Evolutionary conservation across 2,329 filamentous ascomycete species (phyloP).

Genomic region (Talaromyces piceae): DNA sequence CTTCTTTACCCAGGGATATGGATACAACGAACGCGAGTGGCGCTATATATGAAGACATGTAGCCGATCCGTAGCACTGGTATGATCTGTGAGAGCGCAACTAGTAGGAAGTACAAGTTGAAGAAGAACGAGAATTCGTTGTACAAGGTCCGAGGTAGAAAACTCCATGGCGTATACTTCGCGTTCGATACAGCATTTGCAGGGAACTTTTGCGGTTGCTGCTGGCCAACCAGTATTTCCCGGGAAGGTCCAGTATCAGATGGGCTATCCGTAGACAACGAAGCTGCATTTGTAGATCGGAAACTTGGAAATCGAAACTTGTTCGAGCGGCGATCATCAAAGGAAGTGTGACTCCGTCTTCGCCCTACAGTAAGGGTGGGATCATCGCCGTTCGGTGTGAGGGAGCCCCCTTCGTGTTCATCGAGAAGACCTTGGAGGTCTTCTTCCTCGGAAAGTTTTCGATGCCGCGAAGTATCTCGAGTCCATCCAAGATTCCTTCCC

Average conservation of each 20-base stretch:
- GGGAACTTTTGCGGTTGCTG: slow-evolving; percentile 70
- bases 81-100: slow-evolving; percentile 93
- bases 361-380: slow-evolving; percentile 58
- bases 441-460: slow-evolving; percentile 41
- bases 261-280: slow-evolving; percentile 35
- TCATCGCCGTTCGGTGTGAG: slow-evolving; percentile 58
- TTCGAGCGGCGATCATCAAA: slow-evolving; percentile 37
- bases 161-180: slow-evolving; percentile 92
- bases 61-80: slow-evolving; percentile 81
- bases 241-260: slow-evolving; percentile 47
- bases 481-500: slow-evolving; percentile 36
- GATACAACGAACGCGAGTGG: slow-evolving; percentile 84
- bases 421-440: slow-evolving; percentile 60
- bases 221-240: slow-evolving; percentile 69
- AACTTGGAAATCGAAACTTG: slow-evolving; percentile 58
- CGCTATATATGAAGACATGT: slow-evolving; percentile 88
- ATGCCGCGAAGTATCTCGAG: slow-evolving; percentile 33
- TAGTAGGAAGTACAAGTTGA: slow-evolving; percentile 97
- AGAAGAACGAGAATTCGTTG: slow-evolving; percentile 99
- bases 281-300: slow-evolving; percentile 44
- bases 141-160: slow-evolving; percentile 93
- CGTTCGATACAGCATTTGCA: slow-evolving; percentile 87
- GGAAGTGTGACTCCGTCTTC: slow-evolving; percentile 30
- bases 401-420: slow-evolving; percentile 51
- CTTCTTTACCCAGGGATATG: slow-evolving; percentile 93